phyloP scores from a whole-genome alignment of 306 rosid species.

The Lupinus albus region DNA sequence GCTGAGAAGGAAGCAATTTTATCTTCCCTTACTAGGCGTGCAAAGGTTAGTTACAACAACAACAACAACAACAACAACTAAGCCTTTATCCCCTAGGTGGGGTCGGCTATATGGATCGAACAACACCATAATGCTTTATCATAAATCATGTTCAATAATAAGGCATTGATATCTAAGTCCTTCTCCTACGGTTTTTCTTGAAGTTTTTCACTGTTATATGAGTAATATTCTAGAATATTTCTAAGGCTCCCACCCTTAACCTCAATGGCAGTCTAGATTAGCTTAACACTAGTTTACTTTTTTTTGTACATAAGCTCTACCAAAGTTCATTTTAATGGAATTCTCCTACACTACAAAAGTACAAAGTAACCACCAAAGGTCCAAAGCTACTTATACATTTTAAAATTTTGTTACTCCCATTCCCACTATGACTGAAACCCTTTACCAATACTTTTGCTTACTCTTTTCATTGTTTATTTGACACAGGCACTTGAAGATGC shows the following conservation, averaged over 20 bases:
- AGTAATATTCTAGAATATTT: slow-evolving; percentile 20
- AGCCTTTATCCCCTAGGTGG: no score
- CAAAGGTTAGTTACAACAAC: slow-evolving; percentile 76
- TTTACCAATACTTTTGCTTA: not conserved
- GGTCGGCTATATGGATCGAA: no score
- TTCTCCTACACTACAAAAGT: slow-evolving; percentile 19
- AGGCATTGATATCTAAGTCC: no score
- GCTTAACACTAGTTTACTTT: not conserved
- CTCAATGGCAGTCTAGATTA: not conserved
- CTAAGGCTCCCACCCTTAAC: not conserved
- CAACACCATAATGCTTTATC: no score
- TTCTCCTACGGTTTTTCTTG: no score
- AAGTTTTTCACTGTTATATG: not conserved
- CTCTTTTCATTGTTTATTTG: not conserved
- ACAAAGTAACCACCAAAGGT: not conserved
- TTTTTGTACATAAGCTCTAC: not conserved
- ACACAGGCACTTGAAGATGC: slow-evolving; percentile 74
- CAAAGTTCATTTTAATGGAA: slow-evolving; percentile 3
- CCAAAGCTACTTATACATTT: not conserved
- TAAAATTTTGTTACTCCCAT: not conserved
- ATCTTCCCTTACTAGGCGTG: slow-evolving; percentile 83
- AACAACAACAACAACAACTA: no score
- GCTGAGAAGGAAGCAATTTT: slow-evolving; percentile 80
- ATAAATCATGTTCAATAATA: no score
- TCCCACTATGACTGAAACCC: not conserved